Percentiles rank a stretch among this genome's conserved stretches.
Conservation (phyloP, 257 asterid genomes). For the Coffea eugenioides region DNA sequence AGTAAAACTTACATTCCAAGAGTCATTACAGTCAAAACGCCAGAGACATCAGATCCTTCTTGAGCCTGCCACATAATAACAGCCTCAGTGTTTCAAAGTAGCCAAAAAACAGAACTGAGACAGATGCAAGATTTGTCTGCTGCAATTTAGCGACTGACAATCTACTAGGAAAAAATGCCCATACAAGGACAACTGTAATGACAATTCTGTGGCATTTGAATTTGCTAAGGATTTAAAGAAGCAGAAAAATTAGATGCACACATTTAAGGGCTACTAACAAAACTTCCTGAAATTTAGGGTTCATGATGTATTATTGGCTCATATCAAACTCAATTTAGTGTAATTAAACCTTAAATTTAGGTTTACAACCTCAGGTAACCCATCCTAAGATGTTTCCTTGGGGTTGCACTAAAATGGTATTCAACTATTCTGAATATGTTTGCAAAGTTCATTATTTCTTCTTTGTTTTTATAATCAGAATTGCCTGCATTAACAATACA, state of each 20-base stretch:
- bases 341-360: not conserved
- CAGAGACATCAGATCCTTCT: conserved; percentile 72
- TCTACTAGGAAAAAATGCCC: not conserved
- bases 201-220: not conserved
- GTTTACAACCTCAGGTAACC: not conserved
- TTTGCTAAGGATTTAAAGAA: not conserved
- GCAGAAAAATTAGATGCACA: not conserved
- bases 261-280: no score
- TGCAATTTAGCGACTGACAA: not conserved
- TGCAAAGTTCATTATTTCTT: not conserved
- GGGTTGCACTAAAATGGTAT: not conserved
- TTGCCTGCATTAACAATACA: not conserved
- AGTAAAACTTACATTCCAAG: conserved; percentile 76
- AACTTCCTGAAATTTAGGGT: not conserved
- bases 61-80: conserved; percentile 62
- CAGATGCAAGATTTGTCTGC: not conserved
- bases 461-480: no score
- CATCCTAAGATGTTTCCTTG: not conserved
- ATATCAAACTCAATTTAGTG: not conserved
- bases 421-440: not conserved
- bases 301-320: not conserved
- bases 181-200: not conserved
- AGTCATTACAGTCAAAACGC: conserved; percentile 96
- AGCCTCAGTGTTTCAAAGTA: conserved; percentile 23
- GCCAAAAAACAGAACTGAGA: not conserved